Conservation (phyloP, 2,329 filamentous ascomycete species). For the Diaporthe nobilis region DNA sequence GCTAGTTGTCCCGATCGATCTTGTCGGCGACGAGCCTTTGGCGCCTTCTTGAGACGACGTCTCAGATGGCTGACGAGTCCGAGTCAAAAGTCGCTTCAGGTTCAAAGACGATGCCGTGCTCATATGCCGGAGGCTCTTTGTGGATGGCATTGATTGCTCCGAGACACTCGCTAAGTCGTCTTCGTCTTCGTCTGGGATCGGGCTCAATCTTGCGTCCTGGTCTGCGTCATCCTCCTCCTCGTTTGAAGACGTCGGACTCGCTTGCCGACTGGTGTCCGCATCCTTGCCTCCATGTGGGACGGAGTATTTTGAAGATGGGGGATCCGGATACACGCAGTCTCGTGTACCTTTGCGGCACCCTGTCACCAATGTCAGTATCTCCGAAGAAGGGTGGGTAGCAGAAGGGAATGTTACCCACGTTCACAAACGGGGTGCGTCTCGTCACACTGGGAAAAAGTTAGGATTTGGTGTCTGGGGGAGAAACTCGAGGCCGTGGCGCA, state of each 20-base stretch:
- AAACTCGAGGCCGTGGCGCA: slow-evolving; percentile 49
- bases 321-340: slow-evolving; percentile 91
- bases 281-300: slow-evolving; percentile 55
- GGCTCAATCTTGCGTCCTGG: slow-evolving; percentile 60
- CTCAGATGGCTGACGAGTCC: slow-evolving; percentile 65
- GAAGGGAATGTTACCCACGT: slow-evolving; percentile 60
- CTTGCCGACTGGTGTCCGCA: slow-evolving; percentile 54
- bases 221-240: slow-evolving; percentile 66
- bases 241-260: slow-evolving; percentile 68
- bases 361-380: slow-evolving; percentile 51
- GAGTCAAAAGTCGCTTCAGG: slow-evolving; percentile 49
- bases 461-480: slow-evolving; percentile 24
- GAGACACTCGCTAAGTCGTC: slow-evolving; percentile 51
- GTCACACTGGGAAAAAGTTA: slow-evolving; percentile 78
- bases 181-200: slow-evolving; percentile 71
- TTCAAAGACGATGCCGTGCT: slow-evolving; percentile 57
- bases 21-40: slow-evolving; percentile 67
- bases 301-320: slow-evolving; percentile 62
- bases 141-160: slow-evolving; percentile 44
- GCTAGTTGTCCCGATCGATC: slow-evolving; percentile 60
- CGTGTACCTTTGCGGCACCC: slow-evolving; percentile 93
- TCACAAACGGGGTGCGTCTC: slow-evolving; percentile 91
- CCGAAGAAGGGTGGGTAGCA: not conserved
- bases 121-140: slow-evolving; percentile 51
- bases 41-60: slow-evolving; percentile 66